These are phyloP conservation scores for Zoysia pacifica DNA, from an alignment of 176 grass and related monocot genomes.

Conservation along the genomic window DNA sequence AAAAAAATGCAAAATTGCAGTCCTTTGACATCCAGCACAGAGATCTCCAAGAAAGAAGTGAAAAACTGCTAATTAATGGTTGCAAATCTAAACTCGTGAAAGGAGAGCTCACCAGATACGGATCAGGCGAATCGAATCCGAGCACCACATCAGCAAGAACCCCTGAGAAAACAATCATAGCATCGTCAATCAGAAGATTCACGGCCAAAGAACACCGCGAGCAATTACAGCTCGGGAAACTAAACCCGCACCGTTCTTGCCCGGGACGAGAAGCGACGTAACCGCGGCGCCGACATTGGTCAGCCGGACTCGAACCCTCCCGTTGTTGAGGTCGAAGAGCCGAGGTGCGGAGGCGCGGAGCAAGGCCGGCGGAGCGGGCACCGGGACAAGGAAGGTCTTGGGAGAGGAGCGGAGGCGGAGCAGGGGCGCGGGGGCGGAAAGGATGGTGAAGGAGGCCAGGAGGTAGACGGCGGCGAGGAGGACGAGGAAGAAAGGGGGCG, in stretches of 20 bases:
- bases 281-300: slow-evolving; percentile 79
- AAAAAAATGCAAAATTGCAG: slow-evolving; percentile 12
- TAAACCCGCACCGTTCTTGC: slow-evolving; percentile 57
- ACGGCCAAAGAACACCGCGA: neutral
- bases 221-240: neutral
- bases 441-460: slow-evolving; percentile 56
- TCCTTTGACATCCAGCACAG: neutral
- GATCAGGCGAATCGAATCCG: slow-evolving; percentile 83
- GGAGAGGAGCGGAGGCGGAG: slow-evolving; percentile 21
- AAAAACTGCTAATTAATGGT: neutral
- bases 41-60: slow-evolving; percentile 27
- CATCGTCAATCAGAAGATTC: neutral
- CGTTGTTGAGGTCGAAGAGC: slow-evolving; percentile 70
- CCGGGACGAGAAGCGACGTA: slow-evolving; percentile 75
- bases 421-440: slow-evolving; percentile 40
- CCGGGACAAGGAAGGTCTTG: slow-evolving; percentile 29
- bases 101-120: slow-evolving; percentile 64
- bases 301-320: slow-evolving; percentile 59
- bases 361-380: neutral
- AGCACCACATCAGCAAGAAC: slow-evolving; percentile 86
- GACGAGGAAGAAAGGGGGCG: slow-evolving; percentile 58
- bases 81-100: neutral
- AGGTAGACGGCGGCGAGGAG: slow-evolving; percentile 62
- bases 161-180: slow-evolving; percentile 36
- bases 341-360: slow-evolving; percentile 7